Percentiles rank a stretch among this genome's conserved stretches.
phyloP scores from a whole-genome alignment of 768 basidiomycete species.

The Chiua virens region DNA sequence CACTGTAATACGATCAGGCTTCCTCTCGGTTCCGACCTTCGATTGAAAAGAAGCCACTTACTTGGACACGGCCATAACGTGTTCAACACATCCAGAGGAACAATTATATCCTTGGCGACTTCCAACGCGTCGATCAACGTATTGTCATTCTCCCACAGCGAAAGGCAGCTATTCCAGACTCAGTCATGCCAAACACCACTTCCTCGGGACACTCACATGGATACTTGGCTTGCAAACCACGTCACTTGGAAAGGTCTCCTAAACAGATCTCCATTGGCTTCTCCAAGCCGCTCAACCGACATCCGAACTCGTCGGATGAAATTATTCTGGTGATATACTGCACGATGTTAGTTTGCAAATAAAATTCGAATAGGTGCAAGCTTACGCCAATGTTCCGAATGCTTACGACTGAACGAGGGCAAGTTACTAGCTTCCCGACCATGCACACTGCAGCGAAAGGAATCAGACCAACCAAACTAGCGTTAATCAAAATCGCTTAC shows the following conservation, averaged over 20 bases:
- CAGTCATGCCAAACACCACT: background rate
- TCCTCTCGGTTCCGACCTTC: conserved; percentile 9
- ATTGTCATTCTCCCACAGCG: conserved; percentile 64
- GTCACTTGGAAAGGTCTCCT: conserved; percentile 67
- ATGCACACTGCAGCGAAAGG: conserved; percentile 45
- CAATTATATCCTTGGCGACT: conserved; percentile 63
- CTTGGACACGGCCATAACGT: conserved; percentile 64
- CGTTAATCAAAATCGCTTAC: conserved; percentile 40
- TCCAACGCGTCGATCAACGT: conserved; percentile 58
- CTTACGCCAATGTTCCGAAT: conserved; percentile 80
- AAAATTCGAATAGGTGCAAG: conserved; percentile 15
- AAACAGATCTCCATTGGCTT: conserved; percentile 52
- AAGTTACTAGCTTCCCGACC: conserved; percentile 45
- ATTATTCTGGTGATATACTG: conserved; percentile 69
- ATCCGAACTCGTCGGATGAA: conserved; percentile 61
- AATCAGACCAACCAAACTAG: conserved; percentile 3
- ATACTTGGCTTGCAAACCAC: conserved; percentile 71
- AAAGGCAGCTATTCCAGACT: conserved; percentile 49
- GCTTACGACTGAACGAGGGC: conserved; percentile 65
- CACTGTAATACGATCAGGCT: conserved; percentile 31
- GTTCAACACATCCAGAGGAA: conserved; percentile 65
- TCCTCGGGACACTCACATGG: conserved; percentile 44
- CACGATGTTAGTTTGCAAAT: conserved; percentile 1
- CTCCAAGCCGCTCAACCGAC: conserved; percentile 52
- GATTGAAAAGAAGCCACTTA: conserved; percentile 27